Evolutionary conservation across 176 grass and related monocot species (phyloP).

Genomic region (Oryza coarctata): DNA sequence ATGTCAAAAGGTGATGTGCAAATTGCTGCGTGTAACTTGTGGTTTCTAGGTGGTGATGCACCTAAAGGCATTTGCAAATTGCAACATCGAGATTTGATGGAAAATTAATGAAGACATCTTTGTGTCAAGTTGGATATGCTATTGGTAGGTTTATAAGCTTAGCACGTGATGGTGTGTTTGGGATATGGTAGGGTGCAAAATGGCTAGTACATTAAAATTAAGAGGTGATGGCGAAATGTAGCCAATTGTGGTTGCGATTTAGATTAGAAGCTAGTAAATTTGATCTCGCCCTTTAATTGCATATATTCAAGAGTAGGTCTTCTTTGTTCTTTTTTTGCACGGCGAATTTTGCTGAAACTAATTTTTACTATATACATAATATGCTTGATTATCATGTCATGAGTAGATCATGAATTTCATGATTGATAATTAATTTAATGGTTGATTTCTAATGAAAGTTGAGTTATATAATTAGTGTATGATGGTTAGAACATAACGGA

Average conservation of each 20-base stretch:
- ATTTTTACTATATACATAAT: neutral
- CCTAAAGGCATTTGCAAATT: constrained; percentile 13
- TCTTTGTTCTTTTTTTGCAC: no score
- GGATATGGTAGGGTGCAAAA: constrained; percentile 3
- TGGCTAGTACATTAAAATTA: neutral
- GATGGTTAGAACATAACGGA: neutral
- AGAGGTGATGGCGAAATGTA: constrained; percentile 31
- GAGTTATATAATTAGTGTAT: no score
- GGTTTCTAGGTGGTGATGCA: constrained; percentile 7
- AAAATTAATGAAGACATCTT: neutral
- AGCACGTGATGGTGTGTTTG: constrained; percentile 36
- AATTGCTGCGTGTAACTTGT: constrained; percentile 41
- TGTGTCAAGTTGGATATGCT: constrained; percentile 30
- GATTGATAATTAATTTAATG: neutral
- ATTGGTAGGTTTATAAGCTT: constrained; percentile 12
- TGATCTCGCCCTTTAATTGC: neutral
- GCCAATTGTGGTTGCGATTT: constrained; percentile 14
- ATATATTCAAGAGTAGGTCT: neutral
- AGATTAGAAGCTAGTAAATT: neutral
- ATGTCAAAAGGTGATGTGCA: constrained; percentile 33
- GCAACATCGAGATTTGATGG: constrained; percentile 27
- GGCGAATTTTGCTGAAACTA: neutral
- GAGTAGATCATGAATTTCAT: no score
- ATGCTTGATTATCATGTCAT: no score
- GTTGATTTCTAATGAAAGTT: neutral